phyloP scores from a whole-genome alignment of 139 green algal genomes.

The Limnomonas spitsbergensis region DNA sequence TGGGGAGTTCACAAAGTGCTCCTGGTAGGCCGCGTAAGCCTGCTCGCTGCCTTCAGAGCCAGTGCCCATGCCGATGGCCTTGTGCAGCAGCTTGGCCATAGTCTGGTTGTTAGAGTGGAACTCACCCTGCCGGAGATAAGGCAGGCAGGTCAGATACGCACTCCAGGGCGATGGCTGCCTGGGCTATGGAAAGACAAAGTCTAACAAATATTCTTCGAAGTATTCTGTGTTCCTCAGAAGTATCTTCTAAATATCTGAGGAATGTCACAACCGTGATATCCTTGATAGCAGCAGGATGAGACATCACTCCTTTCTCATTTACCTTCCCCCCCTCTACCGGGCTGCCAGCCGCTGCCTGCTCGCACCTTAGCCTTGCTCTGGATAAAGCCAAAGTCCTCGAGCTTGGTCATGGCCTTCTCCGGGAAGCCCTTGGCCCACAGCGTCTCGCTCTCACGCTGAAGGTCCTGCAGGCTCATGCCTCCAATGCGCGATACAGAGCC shows the following conservation, averaged over 20 bases:
- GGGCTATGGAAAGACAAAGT: no score
- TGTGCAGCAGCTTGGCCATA: conserved; percentile 99
- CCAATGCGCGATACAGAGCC: conserved; percentile 93
- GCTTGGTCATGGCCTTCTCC: conserved; percentile 86
- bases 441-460: conserved; percentile 84
- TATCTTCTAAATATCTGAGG: no score
- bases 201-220: no score
- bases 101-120: conserved; percentile 98
- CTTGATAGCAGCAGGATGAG: no score
- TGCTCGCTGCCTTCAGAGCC: conserved; percentile 39
- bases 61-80: conserved; percentile 85
- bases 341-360: no score
- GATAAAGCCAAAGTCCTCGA: conserved; percentile 98
- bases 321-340: no score
- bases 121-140: conserved; percentile 83
- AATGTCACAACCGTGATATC: no score
- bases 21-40: conserved; percentile 83
- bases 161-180: no score
- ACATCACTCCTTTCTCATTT: no score
- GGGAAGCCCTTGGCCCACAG: conserved; percentile 91
- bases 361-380: conserved; percentile 42
- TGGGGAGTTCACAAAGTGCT: conserved; percentile 79
- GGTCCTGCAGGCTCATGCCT: conserved; percentile 80
- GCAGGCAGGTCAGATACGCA: no score
- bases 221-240: no score